These are phyloP conservation scores for Pyronema omphalodes DNA, from an alignment of 495 filamentous ascomycete genomes.

Conservation along the genomic window DNA sequence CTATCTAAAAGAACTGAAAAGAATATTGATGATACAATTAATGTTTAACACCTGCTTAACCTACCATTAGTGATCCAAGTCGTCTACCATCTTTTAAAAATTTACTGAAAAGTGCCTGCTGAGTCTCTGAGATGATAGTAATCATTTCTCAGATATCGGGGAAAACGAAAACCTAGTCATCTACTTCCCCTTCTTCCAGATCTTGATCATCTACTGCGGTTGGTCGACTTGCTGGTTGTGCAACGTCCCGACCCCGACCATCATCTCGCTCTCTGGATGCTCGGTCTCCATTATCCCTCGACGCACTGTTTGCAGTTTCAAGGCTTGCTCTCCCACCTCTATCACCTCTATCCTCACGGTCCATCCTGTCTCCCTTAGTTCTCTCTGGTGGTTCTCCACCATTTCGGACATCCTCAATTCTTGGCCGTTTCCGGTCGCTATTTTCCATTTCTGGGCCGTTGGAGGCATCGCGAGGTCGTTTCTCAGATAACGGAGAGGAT, in stretches of 20 bases:
- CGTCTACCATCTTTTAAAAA: no score
- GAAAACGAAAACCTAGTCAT: slow-evolving; percentile 10
- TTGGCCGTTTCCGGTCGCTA: background rate
- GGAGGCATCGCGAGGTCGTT: slow-evolving; percentile 9
- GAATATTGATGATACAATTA: no score
- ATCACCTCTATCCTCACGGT: background rate
- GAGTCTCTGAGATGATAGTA: no score
- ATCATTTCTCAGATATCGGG: no score
- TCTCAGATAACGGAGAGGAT: slow-evolving; percentile 14
- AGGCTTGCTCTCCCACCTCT: background rate
- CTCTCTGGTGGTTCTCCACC: background rate
- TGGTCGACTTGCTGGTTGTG: background rate
- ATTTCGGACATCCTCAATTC: slow-evolving; percentile 1
- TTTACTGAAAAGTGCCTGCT: no score
- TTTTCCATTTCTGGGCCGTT: background rate
- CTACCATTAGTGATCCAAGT: no score
- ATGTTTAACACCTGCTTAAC: no score
- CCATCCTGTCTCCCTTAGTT: background rate
- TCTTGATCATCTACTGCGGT: slow-evolving; percentile 4
- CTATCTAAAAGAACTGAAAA: no score
- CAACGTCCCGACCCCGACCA: no score
- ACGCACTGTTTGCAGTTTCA: background rate
- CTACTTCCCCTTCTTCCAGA: slow-evolving; percentile 21
- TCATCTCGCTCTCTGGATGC: background rate
- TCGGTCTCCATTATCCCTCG: background rate